Conservation (phyloP, 768 basidiomycete genomes). For the Lactifluus subvellereus region DNA sequence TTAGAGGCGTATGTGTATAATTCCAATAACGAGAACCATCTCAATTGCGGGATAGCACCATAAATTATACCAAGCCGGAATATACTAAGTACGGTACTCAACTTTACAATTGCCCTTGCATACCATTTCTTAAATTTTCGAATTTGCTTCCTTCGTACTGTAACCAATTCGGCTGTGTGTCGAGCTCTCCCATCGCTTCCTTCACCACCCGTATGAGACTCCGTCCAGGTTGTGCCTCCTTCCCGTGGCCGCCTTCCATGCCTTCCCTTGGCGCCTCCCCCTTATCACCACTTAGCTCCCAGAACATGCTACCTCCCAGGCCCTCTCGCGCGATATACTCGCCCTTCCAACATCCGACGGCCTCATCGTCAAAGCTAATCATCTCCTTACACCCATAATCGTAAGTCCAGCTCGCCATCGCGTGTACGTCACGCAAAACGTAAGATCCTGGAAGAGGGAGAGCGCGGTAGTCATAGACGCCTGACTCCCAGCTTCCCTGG, state of each 20-base stretch:
- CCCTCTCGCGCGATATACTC: slow-evolving; percentile 70
- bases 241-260: slow-evolving; percentile 70
- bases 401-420: slow-evolving; percentile 79
- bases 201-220: slow-evolving; percentile 74
- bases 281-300: slow-evolving; percentile 91
- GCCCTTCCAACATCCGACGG: slow-evolving; percentile 67
- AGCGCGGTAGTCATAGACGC: slow-evolving; percentile 89
- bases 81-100: not conserved
- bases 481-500: slow-evolving; percentile 84
- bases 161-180: slow-evolving; percentile 66
- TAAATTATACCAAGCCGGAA: not conserved
- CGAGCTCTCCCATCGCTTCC: slow-evolving; percentile 28
- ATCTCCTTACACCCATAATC: slow-evolving; percentile 69
- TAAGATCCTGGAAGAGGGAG: slow-evolving; percentile 74
- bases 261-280: slow-evolving; percentile 50
- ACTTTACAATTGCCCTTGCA: slow-evolving; percentile 31
- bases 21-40: not conserved
- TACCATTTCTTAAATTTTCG: slow-evolving; percentile 72
- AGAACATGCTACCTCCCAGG: slow-evolving; percentile 91
- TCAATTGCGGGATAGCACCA: not conserved
- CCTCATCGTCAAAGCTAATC: slow-evolving; percentile 75
- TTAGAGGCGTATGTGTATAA: not conserved
- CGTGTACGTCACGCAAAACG: slow-evolving; percentile 56
- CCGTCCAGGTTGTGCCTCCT: slow-evolving; percentile 61
- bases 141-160: slow-evolving; percentile 69